Evolutionary conservation across 176 grass and related monocot genomes (phyloP).

Genomic region (Ensete ventricosum): DNA sequence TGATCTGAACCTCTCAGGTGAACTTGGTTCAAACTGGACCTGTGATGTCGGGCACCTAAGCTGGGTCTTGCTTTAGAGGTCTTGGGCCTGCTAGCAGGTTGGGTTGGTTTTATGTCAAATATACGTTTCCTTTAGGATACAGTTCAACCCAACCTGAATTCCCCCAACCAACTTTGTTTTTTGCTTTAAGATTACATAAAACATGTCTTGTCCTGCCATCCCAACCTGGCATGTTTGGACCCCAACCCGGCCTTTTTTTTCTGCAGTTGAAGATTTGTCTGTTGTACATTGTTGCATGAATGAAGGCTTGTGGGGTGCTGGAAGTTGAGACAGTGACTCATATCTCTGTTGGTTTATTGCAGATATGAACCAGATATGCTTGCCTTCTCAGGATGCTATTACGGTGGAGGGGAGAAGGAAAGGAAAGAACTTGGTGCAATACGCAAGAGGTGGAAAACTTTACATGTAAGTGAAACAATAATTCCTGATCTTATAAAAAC

Average conservation of each 20-base stretch:
- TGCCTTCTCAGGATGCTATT: slow-evolving; percentile 17
- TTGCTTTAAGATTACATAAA: background rate
- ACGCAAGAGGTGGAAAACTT: slow-evolving; percentile 18
- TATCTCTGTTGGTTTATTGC: background rate
- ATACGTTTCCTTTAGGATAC: background rate
- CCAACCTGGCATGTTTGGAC: background rate
- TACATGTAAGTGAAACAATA: slow-evolving; percentile 14
- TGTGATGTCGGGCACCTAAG: background rate
- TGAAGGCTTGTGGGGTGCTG: too few relatives aligned
- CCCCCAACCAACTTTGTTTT: background rate
- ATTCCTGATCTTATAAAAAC: background rate
- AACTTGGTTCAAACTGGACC: background rate
- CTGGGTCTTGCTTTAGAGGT: background rate
- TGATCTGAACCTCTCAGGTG: background rate
- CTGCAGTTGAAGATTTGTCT: background rate
- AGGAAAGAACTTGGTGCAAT: slow-evolving; percentile 18
- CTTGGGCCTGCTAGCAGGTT: background rate
- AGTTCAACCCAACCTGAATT: background rate
- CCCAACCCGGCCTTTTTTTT: background rate
- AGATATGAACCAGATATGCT: slow-evolving; percentile 20
- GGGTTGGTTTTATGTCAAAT: background rate
- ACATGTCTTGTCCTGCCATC: background rate
- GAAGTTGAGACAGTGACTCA: too few relatives aligned
- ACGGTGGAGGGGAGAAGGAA: slow-evolving; percentile 16
- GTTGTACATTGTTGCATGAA: background rate